A percentile compares a stretch with the other conserved stretches of the same genome.
These are phyloP conservation scores for Aspergillus sp. DNA, from an alignment of 2,329 filamentous ascomycete genomes.

Conservation along the genomic window DNA sequence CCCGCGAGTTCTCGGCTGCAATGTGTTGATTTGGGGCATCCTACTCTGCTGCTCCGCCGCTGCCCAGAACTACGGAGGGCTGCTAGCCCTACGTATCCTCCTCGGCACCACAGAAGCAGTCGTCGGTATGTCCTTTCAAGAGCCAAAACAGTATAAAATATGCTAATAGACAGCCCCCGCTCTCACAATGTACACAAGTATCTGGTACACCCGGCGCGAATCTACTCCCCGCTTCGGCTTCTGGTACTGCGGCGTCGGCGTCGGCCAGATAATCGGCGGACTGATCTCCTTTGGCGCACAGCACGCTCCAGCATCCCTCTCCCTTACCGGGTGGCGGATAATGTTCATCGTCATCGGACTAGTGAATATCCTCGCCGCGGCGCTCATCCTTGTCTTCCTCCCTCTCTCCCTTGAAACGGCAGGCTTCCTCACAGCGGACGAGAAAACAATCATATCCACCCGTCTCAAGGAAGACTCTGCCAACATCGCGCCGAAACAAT, in stretches of 20 bases:
- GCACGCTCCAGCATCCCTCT: constrained; percentile 20
- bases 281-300: constrained; percentile 30
- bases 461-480: constrained; percentile 22
- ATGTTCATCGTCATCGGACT: constrained; percentile 31
- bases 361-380: constrained; percentile 22
- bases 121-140: constrained; percentile 17
- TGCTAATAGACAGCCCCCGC: constrained; percentile 18
- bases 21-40: constrained; percentile 61
- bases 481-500: constrained; percentile 21
- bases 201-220: constrained; percentile 29
- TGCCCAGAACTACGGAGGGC: constrained; percentile 53
- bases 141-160: too few species aligned
- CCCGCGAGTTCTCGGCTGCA: constrained; percentile 61
- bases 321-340: constrained; percentile 27
- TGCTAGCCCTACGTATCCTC: constrained; percentile 55
- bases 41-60: constrained; percentile 42
- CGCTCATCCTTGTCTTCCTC: constrained; percentile 24
- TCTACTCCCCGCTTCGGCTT: constrained; percentile 28
- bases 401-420: constrained; percentile 22
- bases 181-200: constrained; percentile 28
- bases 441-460: constrained; percentile 19
- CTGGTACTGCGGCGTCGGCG: constrained; percentile 31
- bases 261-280: constrained; percentile 30
- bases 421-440: constrained; percentile 21
- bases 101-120: constrained; percentile 54